phyloP scores from a whole-genome alignment of 257 asterid species.

The Capsicum baccatum region DNA sequence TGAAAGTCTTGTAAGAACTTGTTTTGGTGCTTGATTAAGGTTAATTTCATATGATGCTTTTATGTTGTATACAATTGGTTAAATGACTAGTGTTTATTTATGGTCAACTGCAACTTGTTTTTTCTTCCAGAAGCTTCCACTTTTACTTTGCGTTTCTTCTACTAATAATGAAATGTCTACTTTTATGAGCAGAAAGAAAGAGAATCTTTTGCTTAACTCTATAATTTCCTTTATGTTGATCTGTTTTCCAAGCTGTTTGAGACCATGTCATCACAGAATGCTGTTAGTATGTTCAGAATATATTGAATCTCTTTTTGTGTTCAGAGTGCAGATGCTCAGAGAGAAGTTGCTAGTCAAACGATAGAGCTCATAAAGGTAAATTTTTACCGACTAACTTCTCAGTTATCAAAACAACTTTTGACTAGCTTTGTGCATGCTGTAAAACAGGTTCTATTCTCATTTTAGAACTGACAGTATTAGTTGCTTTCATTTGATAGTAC shows the following conservation, averaged over 20 bases:
- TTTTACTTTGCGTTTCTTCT: background rate
- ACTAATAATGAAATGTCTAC: constrained; percentile 1
- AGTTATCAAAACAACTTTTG: background rate
- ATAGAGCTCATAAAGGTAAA: constrained; percentile 95
- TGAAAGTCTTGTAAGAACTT: constrained; percentile 19
- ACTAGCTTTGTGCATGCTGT: background rate
- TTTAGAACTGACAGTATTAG: constrained; percentile 26
- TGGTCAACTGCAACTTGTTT: background rate
- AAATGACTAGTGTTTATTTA: background rate
- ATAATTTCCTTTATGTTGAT: background rate
- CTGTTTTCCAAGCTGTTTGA: background rate
- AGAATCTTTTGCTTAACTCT: background rate
- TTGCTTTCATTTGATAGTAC: constrained; percentile 67
- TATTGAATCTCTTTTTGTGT: constrained; percentile 8
- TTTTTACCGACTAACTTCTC: background rate
- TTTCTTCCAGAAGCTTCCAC: background rate
- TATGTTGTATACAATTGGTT: background rate
- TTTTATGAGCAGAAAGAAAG: constrained; percentile 16
- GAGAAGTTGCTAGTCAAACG: constrained; percentile 98
- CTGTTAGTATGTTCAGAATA: constrained; percentile 25
- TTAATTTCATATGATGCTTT: background rate
- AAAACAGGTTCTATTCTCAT: constrained; percentile 23
- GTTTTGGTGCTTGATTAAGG: constrained; percentile 23
- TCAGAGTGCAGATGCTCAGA: constrained; percentile 99
- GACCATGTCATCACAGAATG: constrained; percentile 20